Percentiles rank a stretch among this genome's conserved stretches.
phyloP scores from a whole-genome alignment of 1,284 basidiomycete genomes.

The Limonomyces culmigenus region DNA sequence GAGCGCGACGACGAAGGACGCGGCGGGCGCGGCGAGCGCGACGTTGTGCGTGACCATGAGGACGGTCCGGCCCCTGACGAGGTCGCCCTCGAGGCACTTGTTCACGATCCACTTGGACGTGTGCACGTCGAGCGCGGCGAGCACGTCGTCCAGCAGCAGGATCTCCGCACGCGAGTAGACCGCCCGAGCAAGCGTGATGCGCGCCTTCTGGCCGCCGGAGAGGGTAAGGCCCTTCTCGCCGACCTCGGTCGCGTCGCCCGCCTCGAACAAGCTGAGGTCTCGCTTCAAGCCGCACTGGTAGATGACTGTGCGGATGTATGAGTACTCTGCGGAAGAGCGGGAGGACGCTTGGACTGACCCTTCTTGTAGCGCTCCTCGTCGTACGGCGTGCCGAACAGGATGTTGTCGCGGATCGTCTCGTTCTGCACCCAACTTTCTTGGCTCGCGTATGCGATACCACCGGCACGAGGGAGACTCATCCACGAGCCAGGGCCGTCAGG shows the following conservation, averaged over 20 bases:
- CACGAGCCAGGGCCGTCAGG: constrained; percentile 35
- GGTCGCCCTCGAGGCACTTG: constrained; percentile 53
- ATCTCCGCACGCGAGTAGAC: constrained; percentile 47
- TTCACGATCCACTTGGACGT: constrained; percentile 67
- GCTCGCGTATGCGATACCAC: constrained; percentile 57
- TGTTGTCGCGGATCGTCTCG: constrained; percentile 28
- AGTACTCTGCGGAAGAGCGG: too few species aligned
- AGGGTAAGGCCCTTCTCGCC: constrained; percentile 45
- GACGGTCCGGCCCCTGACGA: constrained; percentile 53
- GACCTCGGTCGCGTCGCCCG: constrained; percentile 59
- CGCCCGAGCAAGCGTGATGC: constrained; percentile 59
- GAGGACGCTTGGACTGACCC: constrained; percentile 12
- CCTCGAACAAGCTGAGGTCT: constrained; percentile 50
- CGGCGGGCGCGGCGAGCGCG: constrained; percentile 43
- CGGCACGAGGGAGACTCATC: constrained; percentile 44
- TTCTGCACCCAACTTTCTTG: constrained; percentile 67
- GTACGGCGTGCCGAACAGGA: constrained; percentile 24
- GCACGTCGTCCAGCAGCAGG: constrained; percentile 47
- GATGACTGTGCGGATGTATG: constrained; percentile 23
- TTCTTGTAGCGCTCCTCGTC: constrained; percentile 26
- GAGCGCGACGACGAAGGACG: constrained; percentile 45
- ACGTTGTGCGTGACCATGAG: constrained; percentile 67
- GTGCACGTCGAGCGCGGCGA: constrained; percentile 41
- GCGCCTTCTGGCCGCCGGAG: constrained; percentile 68
- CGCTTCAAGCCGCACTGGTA: constrained; percentile 45